Conservation (phyloP, 352 stramenopile species). For the Pythium guiyangense region DNA sequence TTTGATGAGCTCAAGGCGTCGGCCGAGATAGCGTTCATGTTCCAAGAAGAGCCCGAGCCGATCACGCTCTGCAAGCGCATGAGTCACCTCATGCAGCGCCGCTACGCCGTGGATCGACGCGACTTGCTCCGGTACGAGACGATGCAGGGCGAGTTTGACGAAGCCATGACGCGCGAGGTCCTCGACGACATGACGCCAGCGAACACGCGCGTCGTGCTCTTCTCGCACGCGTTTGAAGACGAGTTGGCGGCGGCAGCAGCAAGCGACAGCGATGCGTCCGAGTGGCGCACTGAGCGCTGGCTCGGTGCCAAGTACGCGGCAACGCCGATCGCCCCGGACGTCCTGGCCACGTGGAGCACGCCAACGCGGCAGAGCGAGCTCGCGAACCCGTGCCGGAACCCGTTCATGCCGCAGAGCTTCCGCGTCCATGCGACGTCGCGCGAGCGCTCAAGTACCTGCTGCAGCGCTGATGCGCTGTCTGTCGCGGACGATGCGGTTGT, state of each 20-base stretch:
- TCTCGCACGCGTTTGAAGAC: slow-evolving; percentile 43
- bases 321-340: slow-evolving; percentile 22
- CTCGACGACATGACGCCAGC: slow-evolving; percentile 35
- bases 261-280: background rate
- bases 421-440: slow-evolving; percentile 24
- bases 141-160: slow-evolving; percentile 46
- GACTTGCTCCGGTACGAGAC: slow-evolving; percentile 60
- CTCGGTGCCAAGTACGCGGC: slow-evolving; percentile 52
- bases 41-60: slow-evolving; percentile 49
- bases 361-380: slow-evolving; percentile 4
- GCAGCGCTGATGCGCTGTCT: background rate
- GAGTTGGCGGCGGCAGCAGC: slow-evolving; percentile 3
- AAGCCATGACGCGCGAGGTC: slow-evolving; percentile 17
- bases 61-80: slow-evolving; percentile 36
- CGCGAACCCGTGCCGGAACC: slow-evolving; percentile 32
- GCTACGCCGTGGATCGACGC: slow-evolving; percentile 26
- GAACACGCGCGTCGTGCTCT: slow-evolving; percentile 56
- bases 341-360: slow-evolving; percentile 22
- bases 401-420: slow-evolving; percentile 67
- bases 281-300: slow-evolving; percentile 39
- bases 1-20: slow-evolving; percentile 53
- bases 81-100: slow-evolving; percentile 52
- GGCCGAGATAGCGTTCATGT: slow-evolving; percentile 49
- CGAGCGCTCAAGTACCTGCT: no score
- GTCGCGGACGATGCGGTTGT: background rate